Base-by-base conservation (phyloP, 139 green algal species). In the Chlorella ohadii region DNA sequence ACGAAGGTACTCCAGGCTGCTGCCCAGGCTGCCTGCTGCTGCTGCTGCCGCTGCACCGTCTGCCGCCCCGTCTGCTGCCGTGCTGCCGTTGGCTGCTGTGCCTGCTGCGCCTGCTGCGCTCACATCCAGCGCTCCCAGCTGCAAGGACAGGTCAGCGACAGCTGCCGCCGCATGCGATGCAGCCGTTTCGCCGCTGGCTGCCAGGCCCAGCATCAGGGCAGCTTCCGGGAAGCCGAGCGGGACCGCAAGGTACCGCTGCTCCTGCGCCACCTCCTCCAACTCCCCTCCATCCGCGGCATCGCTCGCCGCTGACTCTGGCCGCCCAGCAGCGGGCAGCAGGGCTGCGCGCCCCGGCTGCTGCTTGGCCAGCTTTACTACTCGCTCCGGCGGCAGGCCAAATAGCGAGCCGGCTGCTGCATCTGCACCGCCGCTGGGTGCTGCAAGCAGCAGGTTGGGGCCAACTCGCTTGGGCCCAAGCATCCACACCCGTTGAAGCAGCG, bases 381-480 rank as follows among this genome's bases (percentile, higher is more conserved):
- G 23, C 22, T 71, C 64, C 1, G 79, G 25, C 0, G 90, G 79
- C 64, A 89, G 71, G 41, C 90, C 86, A 78, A 93, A 96, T 20
- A 95, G 87, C 64, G 66, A 82, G 0, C 31, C 7, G 56, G 33
- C 56, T 16, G 22, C 65, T 38, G 34, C 79, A 27, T 23, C 44
- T 27, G 78, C 16, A 55, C 63, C 61, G 12, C 61, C 56, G 4
- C 33, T 70, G 25, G 66, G 65, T 65, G 33, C 61, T 9, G 57
- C 64, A 25, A 98, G 88, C 28, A 98, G 91, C 41, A 98, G 7
- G 89, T 97, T 97, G 31, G 97, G 93, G 0, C 97, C 97, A 0
- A 87, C 83, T 20, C 89, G 87, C 31, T 91, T 89, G 5, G 97
- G 96, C 3, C 97, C 97, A 82, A 98, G 84, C 57, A 92, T 68